A percentile compares a stretch with the other conserved stretches of the same genome.
phyloP scores from a whole-genome alignment of 2,329 filamentous ascomycete genomes.

The Hypoxylon sp. region DNA sequence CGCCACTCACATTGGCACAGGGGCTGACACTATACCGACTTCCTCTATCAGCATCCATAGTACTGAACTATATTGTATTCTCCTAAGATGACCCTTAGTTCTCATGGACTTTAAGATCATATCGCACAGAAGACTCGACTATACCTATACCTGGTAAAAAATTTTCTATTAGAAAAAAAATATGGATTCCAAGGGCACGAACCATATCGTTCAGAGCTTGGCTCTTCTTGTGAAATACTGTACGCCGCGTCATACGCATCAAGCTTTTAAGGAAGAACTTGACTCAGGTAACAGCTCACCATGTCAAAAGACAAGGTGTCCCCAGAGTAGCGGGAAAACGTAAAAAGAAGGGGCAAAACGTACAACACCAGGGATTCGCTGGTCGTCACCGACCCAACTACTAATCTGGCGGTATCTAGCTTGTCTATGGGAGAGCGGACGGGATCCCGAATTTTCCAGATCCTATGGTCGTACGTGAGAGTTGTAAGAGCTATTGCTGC shows the following conservation, averaged over 20 bases:
- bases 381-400: neutral
- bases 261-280: neutral
- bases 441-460: neutral
- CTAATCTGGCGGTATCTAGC: neutral
- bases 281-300: too few species aligned
- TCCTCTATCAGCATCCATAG: neutral
- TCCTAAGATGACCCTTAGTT: neutral
- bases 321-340: neutral
- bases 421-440: neutral
- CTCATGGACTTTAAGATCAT: neutral
- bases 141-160: too few species aligned
- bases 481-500: neutral
- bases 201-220: neutral
- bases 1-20: neutral
- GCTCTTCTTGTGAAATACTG: neutral
- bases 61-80: neutral
- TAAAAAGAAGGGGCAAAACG: neutral
- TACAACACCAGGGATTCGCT: neutral
- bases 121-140: neutral
- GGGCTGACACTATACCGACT: neutral
- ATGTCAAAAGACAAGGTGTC: too few species aligned
- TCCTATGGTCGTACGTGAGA: neutral
- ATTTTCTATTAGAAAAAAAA: too few species aligned
- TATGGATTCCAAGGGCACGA: too few species aligned
- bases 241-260: neutral